Percentiles rank a stretch among this genome's conserved stretches.
phyloP scores from a whole-genome alignment of 2,329 filamentous ascomycete genomes.

The Fusarium sp. region DNA sequence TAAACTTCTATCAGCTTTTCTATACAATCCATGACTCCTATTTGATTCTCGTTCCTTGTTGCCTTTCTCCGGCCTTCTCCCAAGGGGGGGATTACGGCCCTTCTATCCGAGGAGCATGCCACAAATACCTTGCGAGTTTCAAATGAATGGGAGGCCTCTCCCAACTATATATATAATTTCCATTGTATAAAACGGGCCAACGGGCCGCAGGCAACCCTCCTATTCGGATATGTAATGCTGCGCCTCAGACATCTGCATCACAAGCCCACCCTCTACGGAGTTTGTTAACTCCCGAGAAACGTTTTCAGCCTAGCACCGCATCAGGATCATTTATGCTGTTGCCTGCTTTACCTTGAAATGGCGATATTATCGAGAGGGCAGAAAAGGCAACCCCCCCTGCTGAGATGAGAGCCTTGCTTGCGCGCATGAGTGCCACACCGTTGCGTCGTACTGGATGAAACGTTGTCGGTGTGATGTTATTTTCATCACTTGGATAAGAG shows the following conservation, averaged over 20 bases:
- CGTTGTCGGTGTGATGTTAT: not conserved
- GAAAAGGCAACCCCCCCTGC: not conserved
- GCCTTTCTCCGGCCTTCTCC: not conserved
- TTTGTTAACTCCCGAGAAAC: not conserved
- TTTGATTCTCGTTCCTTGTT: not conserved
- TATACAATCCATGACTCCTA: not conserved
- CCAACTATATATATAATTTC: not conserved
- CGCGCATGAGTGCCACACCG: not conserved
- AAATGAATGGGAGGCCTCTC: not conserved
- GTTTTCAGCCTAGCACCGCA: not conserved
- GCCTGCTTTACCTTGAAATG: not conserved
- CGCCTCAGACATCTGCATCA: not conserved
- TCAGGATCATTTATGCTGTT: not conserved
- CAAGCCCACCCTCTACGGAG: not conserved
- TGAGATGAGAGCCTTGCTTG: not conserved
- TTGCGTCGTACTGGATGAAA: not conserved
- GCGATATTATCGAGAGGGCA: not conserved
- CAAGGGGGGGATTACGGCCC: not conserved
- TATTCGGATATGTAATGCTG: not conserved
- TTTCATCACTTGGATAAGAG: not conserved
- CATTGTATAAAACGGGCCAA: not conserved
- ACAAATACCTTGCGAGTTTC: not conserved
- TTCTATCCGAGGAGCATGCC: not conserved
- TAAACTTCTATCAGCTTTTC: not conserved
- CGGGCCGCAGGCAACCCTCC: not conserved